These are phyloP conservation scores for Erucastrum elatum DNA, from an alignment of 345 rosid species.

Conservation along the genomic window DNA sequence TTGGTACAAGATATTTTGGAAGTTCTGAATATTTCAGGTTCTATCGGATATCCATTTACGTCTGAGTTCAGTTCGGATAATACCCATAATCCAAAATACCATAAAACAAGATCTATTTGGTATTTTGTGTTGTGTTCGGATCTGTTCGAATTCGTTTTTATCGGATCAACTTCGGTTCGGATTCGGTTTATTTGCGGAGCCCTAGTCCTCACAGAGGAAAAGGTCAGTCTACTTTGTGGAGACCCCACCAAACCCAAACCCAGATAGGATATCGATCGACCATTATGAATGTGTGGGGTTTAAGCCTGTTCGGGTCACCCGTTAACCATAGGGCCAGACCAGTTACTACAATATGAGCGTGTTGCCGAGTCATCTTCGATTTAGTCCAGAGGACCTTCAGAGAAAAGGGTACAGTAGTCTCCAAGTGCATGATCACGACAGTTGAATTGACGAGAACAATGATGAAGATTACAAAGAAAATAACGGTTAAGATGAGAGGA, in stretches of 20 bases:
- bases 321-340: slow-evolving; percentile 62
- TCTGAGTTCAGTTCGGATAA: too few relatives aligned
- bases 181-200: too few relatives aligned
- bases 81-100: too few relatives aligned
- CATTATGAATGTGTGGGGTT: slow-evolving; percentile 49
- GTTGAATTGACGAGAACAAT: background rate
- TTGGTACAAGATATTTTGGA: too few relatives aligned
- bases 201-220: slow-evolving; percentile 51
- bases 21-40: too few relatives aligned
- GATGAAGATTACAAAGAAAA: slow-evolving; percentile 41
- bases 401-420: slow-evolving; percentile 62
- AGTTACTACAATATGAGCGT: slow-evolving; percentile 63
- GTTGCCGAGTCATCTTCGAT: slow-evolving; percentile 69
- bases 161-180: too few relatives aligned
- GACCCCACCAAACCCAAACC: slow-evolving; percentile 78
- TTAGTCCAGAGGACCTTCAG: slow-evolving; percentile 60
- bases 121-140: too few relatives aligned
- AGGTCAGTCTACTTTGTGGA: slow-evolving; percentile 80
- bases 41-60: too few relatives aligned
- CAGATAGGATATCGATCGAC: slow-evolving; percentile 66
- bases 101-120: too few relatives aligned
- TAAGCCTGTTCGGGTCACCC: slow-evolving; percentile 62
- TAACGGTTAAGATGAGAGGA: slow-evolving; percentile 15
- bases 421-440: slow-evolving; percentile 34
- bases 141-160: too few relatives aligned